These are phyloP conservation scores for Sporothrix protearum DNA, from an alignment of 2,329 filamentous ascomycete species.

Conservation along the genomic window DNA sequence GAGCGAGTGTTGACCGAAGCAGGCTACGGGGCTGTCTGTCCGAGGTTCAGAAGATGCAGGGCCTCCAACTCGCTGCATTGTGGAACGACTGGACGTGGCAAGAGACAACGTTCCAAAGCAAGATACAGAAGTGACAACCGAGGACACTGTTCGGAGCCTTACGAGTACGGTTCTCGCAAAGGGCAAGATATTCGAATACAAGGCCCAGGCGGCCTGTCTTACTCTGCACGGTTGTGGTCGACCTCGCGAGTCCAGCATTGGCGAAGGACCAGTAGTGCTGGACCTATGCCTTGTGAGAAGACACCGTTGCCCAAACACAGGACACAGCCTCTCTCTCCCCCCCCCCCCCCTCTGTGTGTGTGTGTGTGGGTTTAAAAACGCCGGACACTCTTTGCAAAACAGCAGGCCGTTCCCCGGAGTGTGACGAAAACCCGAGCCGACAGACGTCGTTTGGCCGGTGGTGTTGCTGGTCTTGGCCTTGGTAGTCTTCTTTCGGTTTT, in stretches of 20 bases:
- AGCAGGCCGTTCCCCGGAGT: background rate
- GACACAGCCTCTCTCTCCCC: no score
- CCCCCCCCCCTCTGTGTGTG: no score
- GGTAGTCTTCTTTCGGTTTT: background rate
- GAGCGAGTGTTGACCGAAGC: background rate
- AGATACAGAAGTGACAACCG: background rate
- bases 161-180: background rate
- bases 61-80: background rate
- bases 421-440: slow-evolving; percentile 1
- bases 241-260: background rate
- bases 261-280: no score
- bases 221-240: background rate
- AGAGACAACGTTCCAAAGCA: background rate
- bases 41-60: background rate
- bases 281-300: background rate
- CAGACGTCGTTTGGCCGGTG: background rate
- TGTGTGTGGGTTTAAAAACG: background rate
- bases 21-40: background rate
- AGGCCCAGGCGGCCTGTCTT: background rate
- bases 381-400: background rate
- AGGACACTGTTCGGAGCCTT: background rate
- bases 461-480: background rate
- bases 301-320: background rate
- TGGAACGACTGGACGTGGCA: background rate
- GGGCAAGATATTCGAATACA: background rate